Evolutionary conservation across 2,329 filamentous ascomycete species (phyloP).

Genomic region (Monilinia fructigena): DNA sequence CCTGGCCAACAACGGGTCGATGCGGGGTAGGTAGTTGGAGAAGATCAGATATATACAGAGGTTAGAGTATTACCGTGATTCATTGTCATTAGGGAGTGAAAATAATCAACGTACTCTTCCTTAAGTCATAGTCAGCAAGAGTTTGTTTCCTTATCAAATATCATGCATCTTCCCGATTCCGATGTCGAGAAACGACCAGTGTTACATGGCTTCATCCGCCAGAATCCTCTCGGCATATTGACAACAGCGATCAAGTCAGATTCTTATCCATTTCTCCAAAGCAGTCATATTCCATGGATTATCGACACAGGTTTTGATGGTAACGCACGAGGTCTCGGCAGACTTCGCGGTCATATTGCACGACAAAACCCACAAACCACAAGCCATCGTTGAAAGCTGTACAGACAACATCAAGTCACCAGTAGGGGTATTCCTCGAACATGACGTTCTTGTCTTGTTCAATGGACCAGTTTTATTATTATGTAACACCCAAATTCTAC

Average conservation of each 20-base stretch:
- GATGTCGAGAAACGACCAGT: conserved; percentile 14
- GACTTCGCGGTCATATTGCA: conserved; percentile 61
- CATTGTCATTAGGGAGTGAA: not conserved
- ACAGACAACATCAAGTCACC: conserved; percentile 18
- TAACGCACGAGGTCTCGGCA: conserved; percentile 20
- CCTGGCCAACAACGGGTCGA: not conserved
- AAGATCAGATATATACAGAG: not conserved
- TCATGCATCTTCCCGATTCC: conserved; percentile 5
- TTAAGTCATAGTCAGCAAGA: not conserved
- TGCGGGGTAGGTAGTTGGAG: not conserved
- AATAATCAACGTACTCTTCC: not conserved
- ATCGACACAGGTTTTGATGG: not conserved
- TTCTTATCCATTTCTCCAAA: conserved; percentile 12
- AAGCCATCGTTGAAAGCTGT: conserved; percentile 55
- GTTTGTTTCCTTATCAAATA: not conserved
- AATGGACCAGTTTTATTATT: conserved; percentile 57
- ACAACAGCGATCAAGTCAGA: conserved; percentile 55
- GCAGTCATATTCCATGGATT: conserved; percentile 7
- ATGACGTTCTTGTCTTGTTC: conserved; percentile 64
- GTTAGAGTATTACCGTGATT: not conserved
- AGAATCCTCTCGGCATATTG: conserved; percentile 61
- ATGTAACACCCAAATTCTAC: conserved; percentile 69
- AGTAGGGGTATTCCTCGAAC: conserved; percentile 40
- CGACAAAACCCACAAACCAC: conserved; percentile 63
- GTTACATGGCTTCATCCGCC: conserved; percentile 56